phyloP scores from a whole-genome alignment of 2,329 filamentous ascomycete genomes.

The Neopestalotiopsis rosae region DNA sequence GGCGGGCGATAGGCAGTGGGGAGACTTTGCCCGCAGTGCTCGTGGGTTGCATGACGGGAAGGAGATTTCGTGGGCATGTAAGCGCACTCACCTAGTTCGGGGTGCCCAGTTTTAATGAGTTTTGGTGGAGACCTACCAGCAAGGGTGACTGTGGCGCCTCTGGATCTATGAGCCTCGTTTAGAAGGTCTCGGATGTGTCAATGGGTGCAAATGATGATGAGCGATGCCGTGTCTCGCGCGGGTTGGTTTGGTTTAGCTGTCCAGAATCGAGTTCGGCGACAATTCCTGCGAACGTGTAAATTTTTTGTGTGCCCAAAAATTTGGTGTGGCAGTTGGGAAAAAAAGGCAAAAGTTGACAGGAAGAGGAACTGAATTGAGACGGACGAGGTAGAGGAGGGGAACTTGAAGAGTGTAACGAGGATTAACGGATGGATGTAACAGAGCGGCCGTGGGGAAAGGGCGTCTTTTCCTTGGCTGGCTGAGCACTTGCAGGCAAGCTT shows the following conservation, averaged over 20 bases:
- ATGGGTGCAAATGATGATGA: slow-evolving; percentile 28
- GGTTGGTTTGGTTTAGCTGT: neutral
- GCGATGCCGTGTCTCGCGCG: slow-evolving; percentile 15
- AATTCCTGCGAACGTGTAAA: neutral
- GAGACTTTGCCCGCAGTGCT: slow-evolving; percentile 18
- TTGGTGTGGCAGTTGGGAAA: neutral
- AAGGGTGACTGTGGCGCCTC: slow-evolving; percentile 36
- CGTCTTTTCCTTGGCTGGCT: slow-evolving; percentile 16
- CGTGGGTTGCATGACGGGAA: slow-evolving; percentile 20
- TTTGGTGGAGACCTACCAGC: slow-evolving; percentile 35
- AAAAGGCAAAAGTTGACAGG: slow-evolving; percentile 9
- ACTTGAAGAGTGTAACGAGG: slow-evolving; percentile 16
- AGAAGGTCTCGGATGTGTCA: slow-evolving; percentile 20
- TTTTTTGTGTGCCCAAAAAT: neutral
- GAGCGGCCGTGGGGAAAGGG: slow-evolving; percentile 13
- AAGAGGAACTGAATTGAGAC: slow-evolving; percentile 15
- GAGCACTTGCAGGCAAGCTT: neutral
- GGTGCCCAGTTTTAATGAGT: slow-evolving; percentile 35
- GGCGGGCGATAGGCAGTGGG: slow-evolving; percentile 15
- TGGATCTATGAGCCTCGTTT: slow-evolving; percentile 28
- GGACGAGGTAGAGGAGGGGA: slow-evolving; percentile 19
- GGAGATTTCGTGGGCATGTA: slow-evolving; percentile 22
- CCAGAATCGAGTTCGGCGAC: neutral
- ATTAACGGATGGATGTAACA: slow-evolving; percentile 2
- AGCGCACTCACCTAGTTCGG: slow-evolving; percentile 31